A percentile compares a stretch with the other conserved stretches of the same genome.
phyloP scores from a whole-genome alignment of 495 filamentous ascomycete species.

The Talaromyces stipitatus region DNA sequence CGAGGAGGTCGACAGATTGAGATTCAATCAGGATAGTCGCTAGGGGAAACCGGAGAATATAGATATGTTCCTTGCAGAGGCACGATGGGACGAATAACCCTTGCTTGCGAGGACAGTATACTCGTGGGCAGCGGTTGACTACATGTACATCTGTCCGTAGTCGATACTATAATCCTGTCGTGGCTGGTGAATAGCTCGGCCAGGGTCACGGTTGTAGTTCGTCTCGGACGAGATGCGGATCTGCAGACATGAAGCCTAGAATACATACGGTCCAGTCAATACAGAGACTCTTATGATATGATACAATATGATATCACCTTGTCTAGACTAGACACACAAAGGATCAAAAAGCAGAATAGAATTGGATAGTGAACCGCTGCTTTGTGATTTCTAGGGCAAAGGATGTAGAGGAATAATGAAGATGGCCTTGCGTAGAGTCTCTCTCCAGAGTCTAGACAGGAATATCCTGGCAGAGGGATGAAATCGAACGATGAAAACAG shows the following conservation, averaged over 20 bases:
- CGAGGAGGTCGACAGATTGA: neutral
- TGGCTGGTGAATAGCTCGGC: neutral
- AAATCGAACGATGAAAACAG: neutral
- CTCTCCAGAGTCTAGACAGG: too few species aligned
- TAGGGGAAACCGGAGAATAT: constrained; percentile 6
- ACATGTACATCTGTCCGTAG: neutral
- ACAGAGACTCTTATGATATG: too few species aligned
- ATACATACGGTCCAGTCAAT: too few species aligned
- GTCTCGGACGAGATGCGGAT: too few species aligned
- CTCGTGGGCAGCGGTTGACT: neutral
- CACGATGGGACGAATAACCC: neutral
- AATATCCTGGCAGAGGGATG: neutral
- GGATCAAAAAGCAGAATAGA: too few species aligned
- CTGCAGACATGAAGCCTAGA: too few species aligned
- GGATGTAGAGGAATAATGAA: too few species aligned
- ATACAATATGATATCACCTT: too few species aligned
- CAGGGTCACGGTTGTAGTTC: neutral
- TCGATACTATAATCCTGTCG: neutral
- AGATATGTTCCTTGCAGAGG: constrained; percentile 4
- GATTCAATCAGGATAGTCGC: constrained; percentile 2
- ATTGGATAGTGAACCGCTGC: too few species aligned
- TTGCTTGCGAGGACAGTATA: neutral
- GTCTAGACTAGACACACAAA: too few species aligned
- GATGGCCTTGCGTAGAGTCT: too few species aligned
- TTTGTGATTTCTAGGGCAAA: too few species aligned